A percentile compares a stretch with the other conserved stretches of the same genome.
Evolutionary conservation across 1,284 basidiomycete species (phyloP).

Genomic region (Pseudozyma tsukubaensis): DNA sequence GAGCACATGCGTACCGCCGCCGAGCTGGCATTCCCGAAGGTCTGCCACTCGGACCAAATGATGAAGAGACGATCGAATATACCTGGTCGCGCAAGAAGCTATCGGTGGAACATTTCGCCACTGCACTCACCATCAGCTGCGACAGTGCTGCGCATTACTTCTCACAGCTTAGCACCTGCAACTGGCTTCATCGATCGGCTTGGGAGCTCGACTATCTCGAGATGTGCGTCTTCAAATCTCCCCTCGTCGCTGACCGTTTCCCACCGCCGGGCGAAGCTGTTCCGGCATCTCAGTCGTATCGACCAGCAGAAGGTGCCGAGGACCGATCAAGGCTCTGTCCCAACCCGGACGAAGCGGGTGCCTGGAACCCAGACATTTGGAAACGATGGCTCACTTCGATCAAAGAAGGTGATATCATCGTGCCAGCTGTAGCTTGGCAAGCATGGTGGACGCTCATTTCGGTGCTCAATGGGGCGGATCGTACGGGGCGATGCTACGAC

Average conservation of each 20-base stretch:
- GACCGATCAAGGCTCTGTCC: constrained; percentile 57
- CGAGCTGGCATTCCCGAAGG: constrained; percentile 60
- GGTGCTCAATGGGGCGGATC: constrained; percentile 63
- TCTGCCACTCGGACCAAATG: constrained; percentile 48
- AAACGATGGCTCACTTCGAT: constrained; percentile 53
- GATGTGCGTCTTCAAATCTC: constrained; percentile 61
- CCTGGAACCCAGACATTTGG: constrained; percentile 56
- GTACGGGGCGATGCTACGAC: constrained; percentile 58
- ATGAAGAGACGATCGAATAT: constrained; percentile 60
- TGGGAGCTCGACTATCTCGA: constrained; percentile 68
- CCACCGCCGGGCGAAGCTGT: constrained; percentile 58
- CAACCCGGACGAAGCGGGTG: constrained; percentile 51
- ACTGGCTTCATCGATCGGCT: constrained; percentile 55
- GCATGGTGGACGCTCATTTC: constrained; percentile 67
- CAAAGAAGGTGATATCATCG: constrained; percentile 57
- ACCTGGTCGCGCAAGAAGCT: constrained; percentile 61
- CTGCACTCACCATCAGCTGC: constrained; percentile 45
- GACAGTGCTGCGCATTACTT: constrained; percentile 53
- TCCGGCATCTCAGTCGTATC: constrained; percentile 37
- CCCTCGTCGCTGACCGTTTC: constrained; percentile 57
- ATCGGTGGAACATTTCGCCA: constrained; percentile 53
- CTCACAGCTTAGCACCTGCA: constrained; percentile 42
- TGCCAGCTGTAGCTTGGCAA: constrained; percentile 62
- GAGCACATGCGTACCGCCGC: constrained; percentile 54
- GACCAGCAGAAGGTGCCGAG: constrained; percentile 24